These are phyloP conservation scores for Cymbopogon flexuosus DNA, from an alignment of 202 grass and related monocot genomes.

Conservation along the genomic window DNA sequence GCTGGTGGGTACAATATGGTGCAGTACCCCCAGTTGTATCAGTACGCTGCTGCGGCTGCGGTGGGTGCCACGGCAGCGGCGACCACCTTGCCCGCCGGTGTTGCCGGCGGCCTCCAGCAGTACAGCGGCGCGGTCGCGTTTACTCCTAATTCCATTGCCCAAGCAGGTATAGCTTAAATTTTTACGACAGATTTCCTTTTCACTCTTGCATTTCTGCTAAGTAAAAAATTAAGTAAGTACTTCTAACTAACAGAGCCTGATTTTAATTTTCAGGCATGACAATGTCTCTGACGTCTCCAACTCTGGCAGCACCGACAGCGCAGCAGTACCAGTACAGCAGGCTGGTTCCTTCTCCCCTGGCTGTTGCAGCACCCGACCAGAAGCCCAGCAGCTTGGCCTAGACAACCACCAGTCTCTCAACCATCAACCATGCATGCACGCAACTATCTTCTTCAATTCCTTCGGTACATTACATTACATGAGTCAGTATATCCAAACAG, in stretches of 20 bases:
- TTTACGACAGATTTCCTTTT: background rate
- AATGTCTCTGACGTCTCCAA: conserved; percentile 41
- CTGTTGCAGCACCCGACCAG: conserved; percentile 47
- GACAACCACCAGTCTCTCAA: background rate
- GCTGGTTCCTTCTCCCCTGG: conserved; percentile 40
- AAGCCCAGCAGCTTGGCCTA: conserved; percentile 48
- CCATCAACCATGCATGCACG: background rate
- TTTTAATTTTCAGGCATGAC: conserved; percentile 45
- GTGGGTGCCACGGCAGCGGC: background rate
- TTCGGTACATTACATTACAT: background rate
- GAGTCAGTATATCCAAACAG: conserved; percentile 1
- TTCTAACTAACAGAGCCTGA: background rate
- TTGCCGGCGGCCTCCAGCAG: conserved; percentile 36
- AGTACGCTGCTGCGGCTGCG: conserved; percentile 9
- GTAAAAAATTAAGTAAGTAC: background rate
- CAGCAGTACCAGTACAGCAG: conserved; percentile 37
- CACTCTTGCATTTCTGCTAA: background rate
- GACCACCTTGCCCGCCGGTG: background rate
- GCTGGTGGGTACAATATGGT: conserved; percentile 20
- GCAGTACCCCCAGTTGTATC: conserved; percentile 53
- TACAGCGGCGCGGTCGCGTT: conserved; percentile 29
- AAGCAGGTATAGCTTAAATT: conserved; percentile 41
- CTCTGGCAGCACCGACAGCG: conserved; percentile 16
- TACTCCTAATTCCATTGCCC: conserved; percentile 12
- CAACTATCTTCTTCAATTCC: background rate